A percentile compares a stretch with the other conserved stretches of the same genome.
Evolutionary conservation across 148 eudicot genomes (phyloP).

Genomic region (Rhododendron kiyosumense): DNA sequence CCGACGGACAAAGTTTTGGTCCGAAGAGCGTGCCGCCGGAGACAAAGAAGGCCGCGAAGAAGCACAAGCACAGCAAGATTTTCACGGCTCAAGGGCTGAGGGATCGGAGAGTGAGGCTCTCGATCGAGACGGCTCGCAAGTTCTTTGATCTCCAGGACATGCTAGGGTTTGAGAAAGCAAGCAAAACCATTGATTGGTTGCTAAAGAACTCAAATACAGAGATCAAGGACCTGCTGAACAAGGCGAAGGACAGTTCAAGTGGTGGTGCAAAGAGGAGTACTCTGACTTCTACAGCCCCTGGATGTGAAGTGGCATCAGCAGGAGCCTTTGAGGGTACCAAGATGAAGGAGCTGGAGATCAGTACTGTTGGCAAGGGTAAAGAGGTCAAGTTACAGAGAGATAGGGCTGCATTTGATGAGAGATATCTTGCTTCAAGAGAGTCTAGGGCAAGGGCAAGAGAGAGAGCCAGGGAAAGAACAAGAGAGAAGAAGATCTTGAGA

Average conservation of each 20-base stretch:
- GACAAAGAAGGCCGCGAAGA: constrained; percentile 30
- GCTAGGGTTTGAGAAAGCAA: constrained; percentile 68
- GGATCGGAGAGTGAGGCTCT: constrained; percentile 65
- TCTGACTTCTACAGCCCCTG: not conserved
- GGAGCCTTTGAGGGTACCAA: not conserved
- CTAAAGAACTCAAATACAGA: constrained; percentile 52
- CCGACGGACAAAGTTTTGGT: not conserved
- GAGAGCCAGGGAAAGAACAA: constrained; percentile 57
- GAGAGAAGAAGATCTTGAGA: constrained; percentile 18
- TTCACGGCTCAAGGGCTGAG: constrained; percentile 58
- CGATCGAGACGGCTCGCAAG: constrained; percentile 56
- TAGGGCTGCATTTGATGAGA: not conserved
- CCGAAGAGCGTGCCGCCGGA: not conserved
- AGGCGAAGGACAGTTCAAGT: not conserved
- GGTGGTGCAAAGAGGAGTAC: not conserved
- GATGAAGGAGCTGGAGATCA: not conserved
- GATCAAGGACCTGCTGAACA: constrained; percentile 39
- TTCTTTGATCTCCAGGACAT: constrained; percentile 70
- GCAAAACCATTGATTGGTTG: constrained; percentile 76
- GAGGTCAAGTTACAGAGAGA: not conserved
- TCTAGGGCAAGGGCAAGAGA: constrained; percentile 57
- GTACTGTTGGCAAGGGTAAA: not conserved
- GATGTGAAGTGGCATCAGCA: not conserved
- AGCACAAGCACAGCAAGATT: constrained; percentile 67
- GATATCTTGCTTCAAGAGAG: constrained; percentile 20